Percentiles rank a stretch among this genome's conserved stretches.
phyloP scores from a whole-genome alignment of 2,329 filamentous ascomycete species.

The Fonsecaea monophora region DNA sequence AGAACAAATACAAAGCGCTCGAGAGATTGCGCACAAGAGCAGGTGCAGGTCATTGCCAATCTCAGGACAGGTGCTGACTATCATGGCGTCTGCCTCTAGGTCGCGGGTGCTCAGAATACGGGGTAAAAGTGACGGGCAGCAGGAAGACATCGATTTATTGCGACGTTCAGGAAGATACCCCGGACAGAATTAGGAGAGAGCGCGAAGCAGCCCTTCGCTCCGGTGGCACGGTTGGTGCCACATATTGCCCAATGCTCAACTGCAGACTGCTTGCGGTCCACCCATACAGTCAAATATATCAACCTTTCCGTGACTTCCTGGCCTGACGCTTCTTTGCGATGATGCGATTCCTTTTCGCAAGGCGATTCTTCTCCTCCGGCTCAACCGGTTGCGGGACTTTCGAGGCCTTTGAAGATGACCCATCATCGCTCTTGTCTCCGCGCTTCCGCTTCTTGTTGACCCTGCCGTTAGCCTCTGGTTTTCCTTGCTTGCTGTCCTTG shows the following conservation, averaged over 20 bases:
- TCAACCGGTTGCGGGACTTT: constrained; percentile 12
- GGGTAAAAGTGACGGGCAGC: constrained; percentile 14
- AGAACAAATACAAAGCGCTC: background rate
- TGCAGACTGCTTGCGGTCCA: background rate
- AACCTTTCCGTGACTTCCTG: constrained; percentile 67
- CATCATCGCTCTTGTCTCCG: constrained; percentile 25
- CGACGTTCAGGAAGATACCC: constrained; percentile 2
- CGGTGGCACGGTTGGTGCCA: background rate
- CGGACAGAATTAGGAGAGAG: background rate
- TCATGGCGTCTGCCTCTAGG: constrained; percentile 22
- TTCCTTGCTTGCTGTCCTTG: constrained; percentile 44
- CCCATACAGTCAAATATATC: constrained; percentile 7
- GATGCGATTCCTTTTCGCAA: constrained; percentile 73
- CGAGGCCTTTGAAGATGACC: constrained; percentile 12
- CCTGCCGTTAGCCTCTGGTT: constrained; percentile 26
- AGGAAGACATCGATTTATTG: constrained; percentile 4
- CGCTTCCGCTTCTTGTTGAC: constrained; percentile 50
- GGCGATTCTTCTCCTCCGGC: constrained; percentile 58
- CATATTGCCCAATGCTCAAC: background rate
- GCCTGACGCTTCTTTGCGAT: constrained; percentile 84
- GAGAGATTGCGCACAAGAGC: background rate
- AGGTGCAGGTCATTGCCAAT: background rate
- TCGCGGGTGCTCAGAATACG: constrained; percentile 36
- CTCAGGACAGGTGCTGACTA: constrained; percentile 18
- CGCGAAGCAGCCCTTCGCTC: background rate